Base-by-base conservation (phyloP, 805 yeast genomes). In the Spathaspora boniae region DNA sequence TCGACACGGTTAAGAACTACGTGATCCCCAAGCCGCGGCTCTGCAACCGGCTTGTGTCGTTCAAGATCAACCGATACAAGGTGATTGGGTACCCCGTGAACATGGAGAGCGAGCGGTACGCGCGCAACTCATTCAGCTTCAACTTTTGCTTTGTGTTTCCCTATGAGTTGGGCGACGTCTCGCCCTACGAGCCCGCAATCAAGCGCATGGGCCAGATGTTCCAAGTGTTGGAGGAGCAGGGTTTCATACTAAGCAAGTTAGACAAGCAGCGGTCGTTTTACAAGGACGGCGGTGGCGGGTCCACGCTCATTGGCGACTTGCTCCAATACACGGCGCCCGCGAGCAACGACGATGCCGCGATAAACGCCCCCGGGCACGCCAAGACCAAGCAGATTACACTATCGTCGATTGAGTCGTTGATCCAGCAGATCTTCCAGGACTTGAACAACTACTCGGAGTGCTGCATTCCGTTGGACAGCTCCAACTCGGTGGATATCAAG, bases 361-460 rank as follows among this genome's bases (percentile, higher is more conserved):
- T 37, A 11, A 43, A 40, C 30, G 36, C 44, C 1, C 44, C 46
- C 2, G 46, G 46, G 14, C 38, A 40, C 29, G 31, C 44, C 2
- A 34, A 41, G 28, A 55, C 63, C 35, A 61, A 58, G 29, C 51
- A 51, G 30, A 59, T 65, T 31, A 51, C 54, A 16, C 51, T 68
- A 28, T 56, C 65, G 25, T 62, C 69, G 9, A 78, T 94, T 29
- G 83, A 81, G 46, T 82, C 86, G 46, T 65, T 91, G 35, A 76
- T 93, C 16, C 87, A 86, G 56, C 96, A 93, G 55, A 74, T 93
- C n/a, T 89, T 72, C 52, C 96, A 89, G 58, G 99, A 93, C 56
- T 68, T 93, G 46, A 94, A 93, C 60, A 87, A 86, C 54, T 94
- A 89, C 60, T 86, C 96, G 0, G 99, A 93, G 57, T 93, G 99